phyloP scores from a whole-genome alignment of 177 flowering plant species.

The Vitis hybrid region DNA sequence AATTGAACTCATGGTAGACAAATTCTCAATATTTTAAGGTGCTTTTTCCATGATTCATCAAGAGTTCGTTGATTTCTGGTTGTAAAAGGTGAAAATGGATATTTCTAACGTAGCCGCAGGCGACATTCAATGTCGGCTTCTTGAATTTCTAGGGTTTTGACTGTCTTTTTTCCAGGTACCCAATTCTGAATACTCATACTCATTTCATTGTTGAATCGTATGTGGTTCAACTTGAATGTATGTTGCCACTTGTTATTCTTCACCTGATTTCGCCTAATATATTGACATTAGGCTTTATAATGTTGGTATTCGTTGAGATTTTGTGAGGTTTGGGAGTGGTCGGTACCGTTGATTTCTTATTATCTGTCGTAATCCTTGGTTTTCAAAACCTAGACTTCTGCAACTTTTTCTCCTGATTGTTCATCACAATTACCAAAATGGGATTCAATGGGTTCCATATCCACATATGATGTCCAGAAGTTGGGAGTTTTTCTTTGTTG shows the following conservation, averaged over 20 bases:
- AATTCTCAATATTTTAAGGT: background rate
- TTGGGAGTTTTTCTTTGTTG: background rate
- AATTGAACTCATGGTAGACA: background rate
- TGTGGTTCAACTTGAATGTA: constrained; percentile 4
- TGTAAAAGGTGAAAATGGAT: background rate
- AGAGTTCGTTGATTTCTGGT: background rate
- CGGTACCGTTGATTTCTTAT: background rate
- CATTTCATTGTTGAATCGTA: background rate
- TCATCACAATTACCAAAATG: constrained; percentile 8
- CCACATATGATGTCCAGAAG: constrained; percentile 2
- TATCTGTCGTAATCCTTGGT: background rate
- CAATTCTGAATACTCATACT: constrained; percentile 9
- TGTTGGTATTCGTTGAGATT: background rate
- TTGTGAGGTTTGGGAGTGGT: background rate
- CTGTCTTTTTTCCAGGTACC: constrained; percentile 27
- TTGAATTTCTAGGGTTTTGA: constrained; percentile 10
- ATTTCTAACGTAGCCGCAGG: background rate
- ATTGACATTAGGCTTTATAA: background rate
- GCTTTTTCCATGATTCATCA: background rate
- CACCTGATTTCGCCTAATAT: constrained; percentile 11
- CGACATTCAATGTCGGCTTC: constrained; percentile 14
- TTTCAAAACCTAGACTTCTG: background rate
- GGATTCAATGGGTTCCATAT: background rate
- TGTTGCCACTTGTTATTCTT: constrained; percentile 5
- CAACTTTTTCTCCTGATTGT: background rate